Evolutionary conservation across 768 basidiomycete species (phyloP), one percentile per base, ranked within the genome.

Genomic region (Termitomyces eurrhizus): DNA sequence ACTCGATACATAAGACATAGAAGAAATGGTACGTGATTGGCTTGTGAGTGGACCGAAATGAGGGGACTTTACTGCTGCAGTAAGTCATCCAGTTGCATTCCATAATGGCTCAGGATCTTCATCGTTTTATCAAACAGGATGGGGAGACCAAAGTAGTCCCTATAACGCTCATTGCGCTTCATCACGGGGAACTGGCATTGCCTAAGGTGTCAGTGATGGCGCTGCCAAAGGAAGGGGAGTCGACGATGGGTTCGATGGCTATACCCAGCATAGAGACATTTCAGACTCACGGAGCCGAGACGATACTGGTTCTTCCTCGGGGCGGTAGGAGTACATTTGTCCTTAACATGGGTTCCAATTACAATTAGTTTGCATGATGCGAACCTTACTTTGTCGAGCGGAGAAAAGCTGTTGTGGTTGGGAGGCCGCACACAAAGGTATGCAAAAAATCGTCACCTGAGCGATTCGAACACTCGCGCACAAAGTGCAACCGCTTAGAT

Each of bases 11-110:
- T n/a, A n/a, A n/a, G 92, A 95, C 64, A 79, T 97, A 16, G 86
- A 91, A 59, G 92, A 93, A 64, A 80, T 86, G 72, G 81, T 86
- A 18, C 86, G 85, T 52, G 90, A 92, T 64, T 98, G 95, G 95
- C 78, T 97, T 3, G 84, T 98, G 9, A 90, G 92, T 62, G 95
- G 95, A 9, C 81, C 82, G 45, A 96, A 95, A 74, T 85, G 89
- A 56, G 95, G 94, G 0, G 89, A 90, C 65, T 95, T 92, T 66
- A 57, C 80, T 18, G 91, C 89, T 3, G 79, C 77, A 74, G 95
- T 92, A 67, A 56, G 85, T 68, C 1, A 35, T 36, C 16, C 42
- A 32, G 29, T 3, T 12, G 24, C 14, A 26, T 4, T 29, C 7
- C 49, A 33, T 21, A 16, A 8, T 55, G 32, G 5, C 29, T 44